Percentiles rank a stretch among this genome's conserved stretches.
phyloP scores from a whole-genome alignment of 805 yeast species.

The Blastobotrys parvus region DNA sequence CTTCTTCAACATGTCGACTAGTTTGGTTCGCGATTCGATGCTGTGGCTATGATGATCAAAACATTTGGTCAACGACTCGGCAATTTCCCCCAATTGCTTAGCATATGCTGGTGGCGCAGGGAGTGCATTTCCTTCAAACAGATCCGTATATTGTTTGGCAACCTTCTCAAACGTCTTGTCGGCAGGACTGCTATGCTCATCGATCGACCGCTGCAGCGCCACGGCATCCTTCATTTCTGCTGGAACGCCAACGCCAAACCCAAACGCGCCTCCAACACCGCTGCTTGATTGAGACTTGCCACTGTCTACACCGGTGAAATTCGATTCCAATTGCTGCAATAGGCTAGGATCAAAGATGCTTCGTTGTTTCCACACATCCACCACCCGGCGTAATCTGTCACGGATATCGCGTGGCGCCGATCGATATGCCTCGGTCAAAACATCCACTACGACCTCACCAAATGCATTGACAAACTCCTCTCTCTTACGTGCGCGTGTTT shows the following conservation, averaged over 20 bases:
- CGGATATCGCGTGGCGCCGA: constrained; percentile 35
- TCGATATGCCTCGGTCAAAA: constrained; percentile 30
- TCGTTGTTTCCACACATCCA: constrained; percentile 60
- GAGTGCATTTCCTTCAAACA: constrained; percentile 22
- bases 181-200: constrained; percentile 4
- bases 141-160: constrained; percentile 9
- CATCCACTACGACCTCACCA: constrained; percentile 35
- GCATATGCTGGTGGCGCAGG: constrained; percentile 30
- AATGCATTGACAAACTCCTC: constrained; percentile 53
- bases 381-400: constrained; percentile 47
- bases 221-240: constrained; percentile 3
- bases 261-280: constrained; percentile 5
- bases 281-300: constrained; percentile 1
- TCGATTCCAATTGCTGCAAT: constrained; percentile 22
- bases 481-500: constrained; percentile 55
- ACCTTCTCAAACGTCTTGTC: constrained; percentile 5
- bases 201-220: constrained; percentile 2
- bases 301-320: not conserved
- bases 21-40: constrained; percentile 17
- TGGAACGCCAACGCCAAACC: constrained; percentile 5
- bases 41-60: constrained; percentile 6
- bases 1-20: constrained; percentile 23
- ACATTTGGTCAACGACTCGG: constrained; percentile 9
- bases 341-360: constrained; percentile 37
- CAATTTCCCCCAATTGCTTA: constrained; percentile 18